Conservation (phyloP, 306 rosid genomes). For the Nissolia schottii region DNA sequence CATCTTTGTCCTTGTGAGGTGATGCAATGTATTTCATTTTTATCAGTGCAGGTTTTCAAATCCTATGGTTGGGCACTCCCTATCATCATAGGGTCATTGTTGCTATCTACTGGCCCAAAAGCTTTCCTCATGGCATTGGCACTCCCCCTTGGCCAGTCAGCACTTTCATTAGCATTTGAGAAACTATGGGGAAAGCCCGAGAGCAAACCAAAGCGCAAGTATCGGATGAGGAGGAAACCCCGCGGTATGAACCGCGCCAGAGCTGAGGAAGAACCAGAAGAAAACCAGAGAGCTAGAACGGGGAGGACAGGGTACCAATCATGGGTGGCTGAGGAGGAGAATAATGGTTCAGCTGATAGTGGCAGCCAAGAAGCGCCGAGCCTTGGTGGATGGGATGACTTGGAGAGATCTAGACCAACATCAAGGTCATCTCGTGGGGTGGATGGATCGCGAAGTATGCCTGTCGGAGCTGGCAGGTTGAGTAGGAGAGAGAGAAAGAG, state of each 20-base stretch:
- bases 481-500: conserved; percentile 59
- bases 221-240: conserved; percentile 50
- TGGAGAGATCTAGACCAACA: conserved; percentile 48
- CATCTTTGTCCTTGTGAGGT: conserved; percentile 4
- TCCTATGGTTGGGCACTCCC: conserved; percentile 92
- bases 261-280: conserved; percentile 37
- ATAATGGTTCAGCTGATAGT: conserved; percentile 37
- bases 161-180: conserved; percentile 67
- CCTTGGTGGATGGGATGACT: conserved; percentile 94
- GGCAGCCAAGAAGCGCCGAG: conserved; percentile 25
- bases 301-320: conserved; percentile 59
- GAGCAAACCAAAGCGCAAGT: conserved; percentile 52
- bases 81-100: conserved; percentile 48
- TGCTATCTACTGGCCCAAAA: conserved; percentile 68
- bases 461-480: conserved; percentile 51
- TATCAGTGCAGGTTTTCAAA: conserved; percentile 60
- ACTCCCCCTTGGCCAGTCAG: conserved; percentile 83
- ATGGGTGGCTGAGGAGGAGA: conserved; percentile 62
- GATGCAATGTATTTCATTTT: conserved; percentile 25
- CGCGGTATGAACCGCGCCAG: conserved; percentile 9
- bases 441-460: conserved; percentile 28
- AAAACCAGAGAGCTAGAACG: conserved; percentile 33
- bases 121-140: conserved; percentile 92
- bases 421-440: conserved; percentile 30
- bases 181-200: conserved; percentile 60